Percentiles rank a stretch among this genome's conserved stretches.
Evolutionary conservation across 139 green algal genomes (phyloP).

Genomic region (Asterochloris sp.): DNA sequence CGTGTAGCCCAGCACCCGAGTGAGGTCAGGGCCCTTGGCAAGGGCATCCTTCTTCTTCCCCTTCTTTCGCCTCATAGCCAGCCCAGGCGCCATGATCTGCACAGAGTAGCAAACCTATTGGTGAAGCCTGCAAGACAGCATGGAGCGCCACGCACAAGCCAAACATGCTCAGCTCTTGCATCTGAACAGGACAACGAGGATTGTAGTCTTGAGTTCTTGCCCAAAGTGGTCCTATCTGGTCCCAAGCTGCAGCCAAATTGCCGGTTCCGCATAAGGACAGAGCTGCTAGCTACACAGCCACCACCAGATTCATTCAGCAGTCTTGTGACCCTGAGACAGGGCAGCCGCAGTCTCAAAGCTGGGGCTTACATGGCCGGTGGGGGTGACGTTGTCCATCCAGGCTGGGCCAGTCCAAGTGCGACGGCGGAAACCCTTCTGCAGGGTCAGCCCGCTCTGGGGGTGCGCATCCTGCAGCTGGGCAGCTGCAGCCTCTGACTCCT

Average conservation of each 20-base stretch:
- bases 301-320: too few species aligned
- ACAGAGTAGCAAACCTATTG: background rate
- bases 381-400: conserved; percentile 45
- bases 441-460: conserved; percentile 44
- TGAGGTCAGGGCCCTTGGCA: conserved; percentile 35
- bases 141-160: too few species aligned
- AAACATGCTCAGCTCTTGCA: too few species aligned
- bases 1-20: conserved; percentile 65
- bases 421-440: conserved; percentile 58
- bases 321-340: too few species aligned
- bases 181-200: too few species aligned
- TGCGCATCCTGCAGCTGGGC: conserved; percentile 4
- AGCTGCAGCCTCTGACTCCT: conserved; percentile 2
- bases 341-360: background rate
- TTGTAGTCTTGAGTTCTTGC: too few species aligned
- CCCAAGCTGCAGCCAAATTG: too few species aligned
- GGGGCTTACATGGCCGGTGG: conserved; percentile 17
- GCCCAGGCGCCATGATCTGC: conserved; percentile 14
- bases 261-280: too few species aligned
- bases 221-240: too few species aligned
- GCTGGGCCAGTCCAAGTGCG: conserved; percentile 60
- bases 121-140: too few species aligned
- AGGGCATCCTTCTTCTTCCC: conserved; percentile 60
- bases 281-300: too few species aligned
- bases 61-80: conserved; percentile 60